Evolutionary conservation across 371 early-diverging fungal genomes (phyloP).

Genomic region (Syncephalastrum monosporum): DNA sequence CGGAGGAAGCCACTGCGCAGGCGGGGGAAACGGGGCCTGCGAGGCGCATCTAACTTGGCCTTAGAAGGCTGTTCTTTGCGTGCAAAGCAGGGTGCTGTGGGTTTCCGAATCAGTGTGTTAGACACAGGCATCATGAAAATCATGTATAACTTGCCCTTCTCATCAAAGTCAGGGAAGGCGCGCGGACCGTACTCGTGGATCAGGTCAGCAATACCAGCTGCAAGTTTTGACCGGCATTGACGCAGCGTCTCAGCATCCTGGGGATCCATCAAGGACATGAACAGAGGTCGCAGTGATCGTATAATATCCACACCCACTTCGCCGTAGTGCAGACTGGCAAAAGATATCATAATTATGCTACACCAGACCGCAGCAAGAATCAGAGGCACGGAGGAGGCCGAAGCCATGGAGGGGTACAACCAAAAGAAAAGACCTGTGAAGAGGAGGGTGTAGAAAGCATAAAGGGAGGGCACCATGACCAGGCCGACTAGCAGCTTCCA

Average conservation of each 20-base stretch:
- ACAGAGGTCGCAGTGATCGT: conserved; percentile 80
- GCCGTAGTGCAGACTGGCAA: conserved; percentile 77
- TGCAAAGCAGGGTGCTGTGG: too few relatives aligned
- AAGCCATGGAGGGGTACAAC: conserved; percentile 23
- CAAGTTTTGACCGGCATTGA: conserved; percentile 66
- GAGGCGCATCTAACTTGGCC: not conserved
- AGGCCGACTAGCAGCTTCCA: conserved; percentile 92
- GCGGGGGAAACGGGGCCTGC: too few relatives aligned
- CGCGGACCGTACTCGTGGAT: conserved; percentile 85
- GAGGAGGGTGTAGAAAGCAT: conserved; percentile 64
- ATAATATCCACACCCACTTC: conserved; percentile 78
- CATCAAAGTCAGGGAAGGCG: conserved; percentile 78
- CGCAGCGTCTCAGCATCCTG: conserved; percentile 55
- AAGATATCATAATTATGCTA: conserved; percentile 47
- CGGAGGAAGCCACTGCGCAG: too few relatives aligned
- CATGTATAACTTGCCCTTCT: conserved; percentile 21
- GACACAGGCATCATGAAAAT: not conserved
- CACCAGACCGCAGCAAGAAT: conserved; percentile 18
- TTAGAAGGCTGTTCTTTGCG: conserved; percentile 26
- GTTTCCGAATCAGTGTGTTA: conserved; percentile 11
- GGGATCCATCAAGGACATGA: conserved; percentile 64
- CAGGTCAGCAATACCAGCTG: conserved; percentile 68
- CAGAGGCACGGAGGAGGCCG: conserved; percentile 18
- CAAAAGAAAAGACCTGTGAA: conserved; percentile 8
- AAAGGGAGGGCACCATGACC: conserved; percentile 72